Base-by-base conservation (phyloP, 2,329 filamentous ascomycete genomes). In the Fusarium brevicatenulatum region DNA sequence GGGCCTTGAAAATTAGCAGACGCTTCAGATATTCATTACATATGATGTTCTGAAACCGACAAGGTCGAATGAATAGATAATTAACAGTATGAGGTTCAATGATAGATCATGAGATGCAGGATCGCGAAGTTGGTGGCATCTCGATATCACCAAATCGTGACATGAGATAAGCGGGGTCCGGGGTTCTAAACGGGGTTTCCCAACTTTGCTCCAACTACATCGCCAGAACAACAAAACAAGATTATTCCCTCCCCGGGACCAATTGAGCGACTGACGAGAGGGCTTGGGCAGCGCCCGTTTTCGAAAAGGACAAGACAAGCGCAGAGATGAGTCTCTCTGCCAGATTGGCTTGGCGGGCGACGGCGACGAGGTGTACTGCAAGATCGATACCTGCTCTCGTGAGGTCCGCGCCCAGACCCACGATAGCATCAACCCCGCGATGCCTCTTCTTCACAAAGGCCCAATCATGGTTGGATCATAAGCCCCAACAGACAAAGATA, bases 381-480 rank as follows among this genome's bases (percentile, higher is more conserved):
- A 55, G 40, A 19, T 40, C 63, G 23, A 71, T 49, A 37, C 59
- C 62, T 64, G 42, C 42, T 36, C 43, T 46, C 28, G 30, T 57
- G 32, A 70, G 60, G 50, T 61, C 73, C 52, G 46, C 63, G 54
- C 57, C 52, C n/a, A 50, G 50, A 52, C 39, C 44, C 32, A 63
- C 53, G 40, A 54, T 39, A 66, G 39, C 56, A 43, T 46, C 55
- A 66, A 49, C 32, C 54, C 49, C 63, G 23, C 69, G 52, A 60
- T 60, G 68, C 23, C 59, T 69, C 28, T 77, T 77, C 61, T 77
- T 73, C 53, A 75, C 75, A 32, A 77, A 62, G 47, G 59, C 75
- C 57, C 76, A 69, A 59, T 63, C 52, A 34, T 65, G 68, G 70
- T 47, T 72, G 36, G 71, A 75, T 23, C 59, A 72, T 19, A 77